These are phyloP conservation scores for Hemileccinum rubropunctum DNA, from an alignment of 768 basidiomycete species.

Conservation along the genomic window DNA sequence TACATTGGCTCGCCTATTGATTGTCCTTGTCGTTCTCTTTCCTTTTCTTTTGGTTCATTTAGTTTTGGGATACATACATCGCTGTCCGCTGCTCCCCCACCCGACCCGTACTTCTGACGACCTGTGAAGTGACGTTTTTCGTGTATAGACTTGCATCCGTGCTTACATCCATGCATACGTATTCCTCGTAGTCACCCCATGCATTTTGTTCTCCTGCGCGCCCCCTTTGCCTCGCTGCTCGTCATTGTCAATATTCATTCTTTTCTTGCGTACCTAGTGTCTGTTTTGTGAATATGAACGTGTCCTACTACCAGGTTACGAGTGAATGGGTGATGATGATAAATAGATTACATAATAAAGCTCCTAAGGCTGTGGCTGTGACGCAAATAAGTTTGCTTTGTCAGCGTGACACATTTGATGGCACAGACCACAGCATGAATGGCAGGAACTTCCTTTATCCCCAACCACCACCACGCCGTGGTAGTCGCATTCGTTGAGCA, in stretches of 20 bases:
- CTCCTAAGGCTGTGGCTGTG: slow-evolving; percentile 8
- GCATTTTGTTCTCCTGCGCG: slow-evolving; percentile 13
- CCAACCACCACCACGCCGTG: slow-evolving; percentile 23
- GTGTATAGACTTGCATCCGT: slow-evolving; percentile 26
- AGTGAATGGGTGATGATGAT: neutral
- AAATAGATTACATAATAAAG: neutral
- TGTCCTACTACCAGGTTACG: too few relatives aligned
- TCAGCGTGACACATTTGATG: slow-evolving; percentile 21
- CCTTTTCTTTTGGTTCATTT: slow-evolving; percentile 19
- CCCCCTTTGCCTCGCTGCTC: slow-evolving; percentile 12
- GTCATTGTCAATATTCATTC: neutral
- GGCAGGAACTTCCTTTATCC: slow-evolving; percentile 15
- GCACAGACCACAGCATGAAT: slow-evolving; percentile 8
- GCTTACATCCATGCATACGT: slow-evolving; percentile 24
- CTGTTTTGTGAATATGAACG: slow-evolving; percentile 12
- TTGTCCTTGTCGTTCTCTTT: neutral
- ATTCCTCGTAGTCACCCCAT: slow-evolving; percentile 19
- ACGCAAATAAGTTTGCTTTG: slow-evolving; percentile 9
- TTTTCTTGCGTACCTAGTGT: slow-evolving; percentile 17
- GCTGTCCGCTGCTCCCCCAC: slow-evolving; percentile 14
- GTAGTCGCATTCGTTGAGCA: slow-evolving; percentile 14
- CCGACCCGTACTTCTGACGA: slow-evolving; percentile 8
- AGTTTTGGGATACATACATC: slow-evolving; percentile 18
- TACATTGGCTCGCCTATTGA: slow-evolving; percentile 12
- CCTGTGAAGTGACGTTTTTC: slow-evolving; percentile 19